Percentiles rank a stretch among this genome's conserved stretches.
Evolutionary conservation across 768 basidiomycete species (phyloP).

Genomic region (Imleria badia): DNA sequence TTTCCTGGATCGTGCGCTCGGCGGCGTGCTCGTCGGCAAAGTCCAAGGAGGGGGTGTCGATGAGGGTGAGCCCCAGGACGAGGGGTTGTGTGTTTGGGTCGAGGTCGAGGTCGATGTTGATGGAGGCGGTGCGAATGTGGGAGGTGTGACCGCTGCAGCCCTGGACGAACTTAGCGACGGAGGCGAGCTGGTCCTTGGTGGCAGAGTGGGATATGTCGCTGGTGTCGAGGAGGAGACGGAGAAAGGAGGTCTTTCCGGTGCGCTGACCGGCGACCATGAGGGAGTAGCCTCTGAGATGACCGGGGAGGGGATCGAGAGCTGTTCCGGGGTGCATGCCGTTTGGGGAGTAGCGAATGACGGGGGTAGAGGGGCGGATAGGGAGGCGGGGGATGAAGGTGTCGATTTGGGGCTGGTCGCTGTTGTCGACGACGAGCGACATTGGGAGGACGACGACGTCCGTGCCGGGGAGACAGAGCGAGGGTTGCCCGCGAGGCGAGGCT

Average conservation of each 20-base stretch:
- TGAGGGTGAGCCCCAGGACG: conserved; percentile 63
- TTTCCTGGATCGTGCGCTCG: conserved; percentile 65
- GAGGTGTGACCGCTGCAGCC: conserved; percentile 71
- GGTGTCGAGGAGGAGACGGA: conserved; percentile 83
- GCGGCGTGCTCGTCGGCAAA: conserved; percentile 62
- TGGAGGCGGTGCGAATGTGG: conserved; percentile 65
- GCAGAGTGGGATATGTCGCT: conserved; percentile 61
- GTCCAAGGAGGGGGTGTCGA: conserved; percentile 84
- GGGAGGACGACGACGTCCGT: conserved; percentile 39
- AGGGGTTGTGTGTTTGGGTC: conserved; percentile 45
- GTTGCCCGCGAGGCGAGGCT: conserved; percentile 61
- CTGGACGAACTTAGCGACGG: conserved; percentile 81
- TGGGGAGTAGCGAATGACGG: conserved; percentile 26
- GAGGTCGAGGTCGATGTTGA: conserved; percentile 67
- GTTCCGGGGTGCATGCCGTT: conserved; percentile 32
- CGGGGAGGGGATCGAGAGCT: conserved; percentile 24
- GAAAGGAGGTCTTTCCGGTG: conserved; percentile 86
- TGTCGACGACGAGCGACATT: conserved; percentile 58
- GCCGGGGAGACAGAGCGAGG: conserved; percentile 43
- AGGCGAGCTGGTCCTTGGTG: conserved; percentile 72
- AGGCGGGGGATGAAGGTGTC: conserved; percentile 27
- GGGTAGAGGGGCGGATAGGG: conserved; percentile 27
- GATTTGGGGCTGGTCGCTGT: conserved; percentile 40
- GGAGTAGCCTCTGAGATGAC: conserved; percentile 46
- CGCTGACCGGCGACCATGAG: conserved; percentile 81